These are phyloP conservation scores for Lodderomyces theae DNA, from an alignment of 1,139 yeast genomes.

Conservation along the genomic window DNA sequence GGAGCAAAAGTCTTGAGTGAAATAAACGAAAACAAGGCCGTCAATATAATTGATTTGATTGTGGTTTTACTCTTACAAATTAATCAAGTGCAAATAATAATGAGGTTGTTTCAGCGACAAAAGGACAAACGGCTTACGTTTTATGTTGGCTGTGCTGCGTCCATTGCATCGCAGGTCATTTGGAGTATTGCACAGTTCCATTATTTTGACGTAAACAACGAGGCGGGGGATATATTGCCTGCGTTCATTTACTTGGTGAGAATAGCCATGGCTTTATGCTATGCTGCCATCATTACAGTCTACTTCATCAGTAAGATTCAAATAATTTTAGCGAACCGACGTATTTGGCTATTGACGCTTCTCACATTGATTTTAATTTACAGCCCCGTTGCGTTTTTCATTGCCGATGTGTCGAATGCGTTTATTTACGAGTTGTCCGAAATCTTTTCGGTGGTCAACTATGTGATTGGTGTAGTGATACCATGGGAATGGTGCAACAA, in stretches of 20 bases:
- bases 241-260: slow-evolving; percentile 78
- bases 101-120: slow-evolving; percentile 68
- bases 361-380: slow-evolving; percentile 60
- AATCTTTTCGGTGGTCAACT: slow-evolving; percentile 66
- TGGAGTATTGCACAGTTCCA: slow-evolving; percentile 69
- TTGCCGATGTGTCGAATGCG: slow-evolving; percentile 71
- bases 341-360: slow-evolving; percentile 54
- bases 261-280: slow-evolving; percentile 70
- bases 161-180: slow-evolving; percentile 58
- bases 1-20: slow-evolving; percentile 48
- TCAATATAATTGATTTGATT: slow-evolving; percentile 62
- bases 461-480: slow-evolving; percentile 69
- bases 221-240: slow-evolving; percentile 62
- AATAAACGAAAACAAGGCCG: slow-evolving; percentile 47
- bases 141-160: slow-evolving; percentile 56
- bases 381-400: slow-evolving; percentile 69
- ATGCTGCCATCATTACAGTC: slow-evolving; percentile 63
- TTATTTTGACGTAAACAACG: slow-evolving; percentile 29
- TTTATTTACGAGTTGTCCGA: slow-evolving; percentile 74
- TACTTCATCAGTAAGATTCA: slow-evolving; percentile 56
- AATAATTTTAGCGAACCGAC: slow-evolving; percentile 50
- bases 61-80: slow-evolving; percentile 61
- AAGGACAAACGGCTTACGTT: slow-evolving; percentile 68
- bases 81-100: slow-evolving; percentile 74
- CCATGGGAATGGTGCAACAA: slow-evolving; percentile 92